phyloP scores from a whole-genome alignment of 768 basidiomycete genomes.

The Russula sp. region DNA sequence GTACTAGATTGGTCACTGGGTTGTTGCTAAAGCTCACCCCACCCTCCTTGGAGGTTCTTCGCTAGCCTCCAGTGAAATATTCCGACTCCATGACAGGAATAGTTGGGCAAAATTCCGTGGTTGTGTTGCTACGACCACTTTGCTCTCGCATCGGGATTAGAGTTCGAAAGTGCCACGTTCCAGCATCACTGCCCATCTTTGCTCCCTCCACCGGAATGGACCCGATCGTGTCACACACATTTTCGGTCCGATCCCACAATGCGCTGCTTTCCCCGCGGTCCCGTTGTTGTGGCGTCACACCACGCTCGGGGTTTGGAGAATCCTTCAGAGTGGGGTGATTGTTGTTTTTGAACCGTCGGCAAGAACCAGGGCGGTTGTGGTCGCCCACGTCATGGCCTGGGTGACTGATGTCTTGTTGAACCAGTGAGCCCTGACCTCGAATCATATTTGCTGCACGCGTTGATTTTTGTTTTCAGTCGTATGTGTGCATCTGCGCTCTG shows the following conservation, averaged over 20 bases:
- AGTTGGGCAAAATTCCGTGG: not conserved
- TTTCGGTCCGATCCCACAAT: not conserved
- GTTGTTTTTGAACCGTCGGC: not conserved
- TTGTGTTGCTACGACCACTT: not conserved
- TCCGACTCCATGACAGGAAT: not conserved
- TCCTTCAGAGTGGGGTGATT: too few species aligned
- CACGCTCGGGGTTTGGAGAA: not conserved
- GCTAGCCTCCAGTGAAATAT: too few species aligned
- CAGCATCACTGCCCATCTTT: not conserved
- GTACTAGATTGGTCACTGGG: too few species aligned
- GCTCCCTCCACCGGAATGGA: not conserved
- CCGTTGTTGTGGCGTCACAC: not conserved
- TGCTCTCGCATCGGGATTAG: not conserved
- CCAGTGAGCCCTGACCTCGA: too few species aligned
- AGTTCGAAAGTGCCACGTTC: not conserved
- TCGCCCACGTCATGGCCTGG: not conserved
- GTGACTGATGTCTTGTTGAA: too few species aligned
- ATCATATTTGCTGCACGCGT: too few species aligned
- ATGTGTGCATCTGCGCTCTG: too few species aligned
- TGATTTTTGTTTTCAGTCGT: too few species aligned
- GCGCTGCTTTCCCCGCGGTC: too few species aligned
- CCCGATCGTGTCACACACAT: not conserved
- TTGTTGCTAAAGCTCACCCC: not conserved
- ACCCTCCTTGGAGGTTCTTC: not conserved
- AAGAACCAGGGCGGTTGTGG: not conserved